Percentiles rank a stretch among this genome's conserved stretches.
phyloP scores from a whole-genome alignment of 306 rosid genomes.

The Rubus idaeus region DNA sequence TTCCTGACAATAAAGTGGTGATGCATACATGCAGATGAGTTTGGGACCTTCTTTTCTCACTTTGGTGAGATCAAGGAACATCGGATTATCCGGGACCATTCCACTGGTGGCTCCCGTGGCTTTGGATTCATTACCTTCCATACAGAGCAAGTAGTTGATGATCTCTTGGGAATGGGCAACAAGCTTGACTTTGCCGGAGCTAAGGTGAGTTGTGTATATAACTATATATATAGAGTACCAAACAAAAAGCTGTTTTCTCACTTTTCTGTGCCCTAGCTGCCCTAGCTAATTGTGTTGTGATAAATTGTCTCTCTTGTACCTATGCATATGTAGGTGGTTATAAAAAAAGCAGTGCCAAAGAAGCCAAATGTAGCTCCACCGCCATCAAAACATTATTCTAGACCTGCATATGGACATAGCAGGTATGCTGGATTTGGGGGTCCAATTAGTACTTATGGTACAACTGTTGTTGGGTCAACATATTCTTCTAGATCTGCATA shows the following conservation, averaged over 20 bases:
- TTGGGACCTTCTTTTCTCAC: slow-evolving; percentile 62
- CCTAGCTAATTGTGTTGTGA: neutral
- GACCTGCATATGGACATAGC: slow-evolving; percentile 47
- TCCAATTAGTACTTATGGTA: too few relatives aligned
- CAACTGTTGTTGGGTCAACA: slow-evolving; percentile 40
- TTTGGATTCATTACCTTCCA: slow-evolving; percentile 75
- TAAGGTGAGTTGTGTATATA: slow-evolving; percentile 47
- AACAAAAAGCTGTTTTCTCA: slow-evolving; percentile 13
- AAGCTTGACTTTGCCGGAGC: slow-evolving; percentile 80
- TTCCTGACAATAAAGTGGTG: too few relatives aligned
- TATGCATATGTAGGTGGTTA: slow-evolving; percentile 64
- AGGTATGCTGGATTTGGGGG: too few relatives aligned
- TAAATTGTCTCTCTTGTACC: too few relatives aligned
- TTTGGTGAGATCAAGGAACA: slow-evolving; percentile 75
- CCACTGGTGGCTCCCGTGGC: slow-evolving; percentile 80
- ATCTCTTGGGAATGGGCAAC: slow-evolving; percentile 76
- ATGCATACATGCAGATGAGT: slow-evolving; percentile 48
- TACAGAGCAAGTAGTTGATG: slow-evolving; percentile 82
- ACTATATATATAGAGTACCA: too few relatives aligned
- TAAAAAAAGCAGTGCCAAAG: slow-evolving; percentile 93
- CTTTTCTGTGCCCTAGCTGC: neutral
- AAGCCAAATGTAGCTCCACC: slow-evolving; percentile 73
- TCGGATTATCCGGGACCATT: slow-evolving; percentile 83
- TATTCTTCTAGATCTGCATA: too few relatives aligned
- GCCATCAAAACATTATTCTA: slow-evolving; percentile 71